Base-by-base conservation (phyloP, 495 filamentous ascomycete species). In the Trichoderma gamsii region DNA sequence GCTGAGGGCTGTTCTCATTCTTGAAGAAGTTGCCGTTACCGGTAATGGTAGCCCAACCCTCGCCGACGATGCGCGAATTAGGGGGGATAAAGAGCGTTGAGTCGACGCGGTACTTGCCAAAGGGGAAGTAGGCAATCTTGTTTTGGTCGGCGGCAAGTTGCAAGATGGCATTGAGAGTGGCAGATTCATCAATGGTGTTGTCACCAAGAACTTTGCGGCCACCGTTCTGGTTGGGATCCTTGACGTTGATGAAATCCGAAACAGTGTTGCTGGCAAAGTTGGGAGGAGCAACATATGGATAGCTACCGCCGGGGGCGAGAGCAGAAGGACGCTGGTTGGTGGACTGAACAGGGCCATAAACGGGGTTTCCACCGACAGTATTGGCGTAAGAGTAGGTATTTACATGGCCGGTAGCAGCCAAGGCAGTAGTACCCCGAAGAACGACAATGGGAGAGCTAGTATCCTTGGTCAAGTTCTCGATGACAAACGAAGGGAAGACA, bases 11-110 rank as follows among this genome's bases (percentile, higher is more conserved):
- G 65, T 74, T 82, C 64, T 87, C 81, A 72, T 93, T 86, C 64
- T 86, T 80, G 76, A 96, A 98, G 32, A 84, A 84, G 23, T 69
- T 49, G 35, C 91, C 92, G n/a, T 86, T 81, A 23, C 90, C 92
- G 83, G 97, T 88, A 73, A 98, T 92, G 46, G 93, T 78, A 32
- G 94, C 86, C 87, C 88, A 98, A 67, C 92, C 86, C 76, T 98
- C 93, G 71, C 94, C 94, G 29, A 89, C 85, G 72, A 98, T 93
- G 66, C 79, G 81, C 70, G 83, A 66, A 74, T 91, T 76, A 71
- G 85, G 74, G 80, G 85, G 76, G 87, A 87, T 72, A 41, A 82
- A 80, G 64, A 92, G 86, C 35, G 92, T 85, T 69, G 82, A 76
- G 41, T 90, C 85, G 35, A 92, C 85, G 15, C 88, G 85, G 70